Evolutionary conservation across 306 rosid species (phyloP).

Genomic region (Cicer chorassanicum): DNA sequence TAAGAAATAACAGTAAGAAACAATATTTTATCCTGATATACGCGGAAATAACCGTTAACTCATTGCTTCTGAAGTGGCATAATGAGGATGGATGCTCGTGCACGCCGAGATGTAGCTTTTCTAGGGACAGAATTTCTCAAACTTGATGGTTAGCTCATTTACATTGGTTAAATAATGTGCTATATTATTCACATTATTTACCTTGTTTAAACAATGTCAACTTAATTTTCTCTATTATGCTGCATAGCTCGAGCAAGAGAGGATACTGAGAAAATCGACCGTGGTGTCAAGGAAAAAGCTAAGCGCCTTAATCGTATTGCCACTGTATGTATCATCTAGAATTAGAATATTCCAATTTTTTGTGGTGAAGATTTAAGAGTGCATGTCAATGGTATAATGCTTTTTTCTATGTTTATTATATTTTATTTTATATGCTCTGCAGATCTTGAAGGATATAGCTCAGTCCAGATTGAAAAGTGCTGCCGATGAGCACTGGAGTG

Average conservation of each 20-base stretch:
- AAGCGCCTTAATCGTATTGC: constrained; percentile 72
- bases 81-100: constrained; percentile 89
- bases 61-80: constrained; percentile 71
- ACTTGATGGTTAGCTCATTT: constrained; percentile 73
- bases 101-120: constrained; percentile 84
- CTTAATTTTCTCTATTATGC: constrained; percentile 43
- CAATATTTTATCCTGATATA: constrained; percentile 4
- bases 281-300: constrained; percentile 81
- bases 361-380: constrained; percentile 37
- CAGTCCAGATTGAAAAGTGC: constrained; percentile 76
- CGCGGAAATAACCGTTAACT: constrained; percentile 40
- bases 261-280: constrained; percentile 84
- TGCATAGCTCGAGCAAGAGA: constrained; percentile 87
- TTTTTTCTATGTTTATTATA: constrained; percentile 22
- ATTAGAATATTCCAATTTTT: constrained; percentile 16
- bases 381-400: constrained; percentile 23
- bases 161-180: constrained; percentile 20
- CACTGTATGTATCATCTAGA: constrained; percentile 56
- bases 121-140: constrained; percentile 86
- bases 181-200: constrained; percentile 21
- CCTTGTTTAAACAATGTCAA: constrained; percentile 15
- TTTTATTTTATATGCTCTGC: constrained; percentile 39
- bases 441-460: constrained; percentile 85
- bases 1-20: constrained; percentile 26
- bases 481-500: constrained; percentile 98